Conservation (phyloP, 768 basidiomycete genomes). For the Sporobolomyces pararoseus region DNA sequence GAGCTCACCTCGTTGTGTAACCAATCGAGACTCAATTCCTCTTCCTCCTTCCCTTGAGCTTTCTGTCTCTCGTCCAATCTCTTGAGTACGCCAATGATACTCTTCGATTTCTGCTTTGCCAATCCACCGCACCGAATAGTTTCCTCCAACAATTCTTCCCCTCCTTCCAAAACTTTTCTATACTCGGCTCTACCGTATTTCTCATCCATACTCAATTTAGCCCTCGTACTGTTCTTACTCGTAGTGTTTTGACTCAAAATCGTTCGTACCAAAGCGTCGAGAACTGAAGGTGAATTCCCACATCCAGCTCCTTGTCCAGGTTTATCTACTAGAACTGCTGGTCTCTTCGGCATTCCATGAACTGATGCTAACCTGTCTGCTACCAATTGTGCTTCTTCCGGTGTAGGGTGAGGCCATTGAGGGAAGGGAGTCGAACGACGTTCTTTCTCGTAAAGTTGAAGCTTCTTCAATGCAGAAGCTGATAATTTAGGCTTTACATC, state of each 20-base stretch:
- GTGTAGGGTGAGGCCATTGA: slow-evolving; percentile 33
- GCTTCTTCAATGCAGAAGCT: slow-evolving; percentile 23
- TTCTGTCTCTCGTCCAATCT: slow-evolving; percentile 22
- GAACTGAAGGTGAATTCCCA: slow-evolving; percentile 39
- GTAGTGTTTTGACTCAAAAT: slow-evolving; percentile 39
- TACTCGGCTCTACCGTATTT: slow-evolving; percentile 41
- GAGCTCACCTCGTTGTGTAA: slow-evolving; percentile 33
- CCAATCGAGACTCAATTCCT: slow-evolving; percentile 36
- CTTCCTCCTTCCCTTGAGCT: slow-evolving; percentile 11
- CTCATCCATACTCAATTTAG: slow-evolving; percentile 35
- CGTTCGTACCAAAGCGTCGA: slow-evolving; percentile 43
- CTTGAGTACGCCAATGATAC: slow-evolving; percentile 39
- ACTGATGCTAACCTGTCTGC: slow-evolving; percentile 40
- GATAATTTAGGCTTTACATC: not conserved
- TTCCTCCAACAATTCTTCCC: slow-evolving; percentile 32
- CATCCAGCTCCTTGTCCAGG: slow-evolving; percentile 40
- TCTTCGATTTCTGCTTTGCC: slow-evolving; percentile 43
- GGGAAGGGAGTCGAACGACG: no score
- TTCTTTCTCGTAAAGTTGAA: slow-evolving; percentile 1
- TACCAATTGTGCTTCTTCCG: slow-evolving; percentile 36
- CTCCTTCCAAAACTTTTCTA: slow-evolving; percentile 35
- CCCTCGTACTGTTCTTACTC: slow-evolving; percentile 15
- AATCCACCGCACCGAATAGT: slow-evolving; percentile 43
- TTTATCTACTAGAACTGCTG: slow-evolving; percentile 29
- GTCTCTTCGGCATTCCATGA: slow-evolving; percentile 41